Evolutionary conservation across 495 filamentous ascomycete genomes (phyloP), one percentile per base, ranked within the genome.

Genomic region (Penicillium daleae): DNA sequence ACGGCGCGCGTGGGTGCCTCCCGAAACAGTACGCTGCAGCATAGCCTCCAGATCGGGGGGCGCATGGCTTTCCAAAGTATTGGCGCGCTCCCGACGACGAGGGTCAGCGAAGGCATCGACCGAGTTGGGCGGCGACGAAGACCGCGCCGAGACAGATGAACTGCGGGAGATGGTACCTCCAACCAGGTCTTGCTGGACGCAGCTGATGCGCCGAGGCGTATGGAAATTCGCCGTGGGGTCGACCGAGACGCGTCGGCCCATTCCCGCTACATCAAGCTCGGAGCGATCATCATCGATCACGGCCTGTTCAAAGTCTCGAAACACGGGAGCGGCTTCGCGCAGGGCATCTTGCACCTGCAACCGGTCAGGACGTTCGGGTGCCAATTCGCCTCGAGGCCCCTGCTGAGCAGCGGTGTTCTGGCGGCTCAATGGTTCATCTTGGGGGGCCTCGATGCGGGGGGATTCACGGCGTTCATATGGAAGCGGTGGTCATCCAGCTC

Each of bases 61-160:
- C 2, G 66, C 79, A 62, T 82, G 82, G 74, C 87, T 90, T 62
- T 84, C 86, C 39, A 87, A 59, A 3, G 87, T 90, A 35, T 85
- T 86, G 35, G 86, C 85, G 49, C 86, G 83, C 21, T 92, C 91
- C 9, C 86, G 85, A 50, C 87, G 83, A 61, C 86, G 83, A 2
- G 75, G 81, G 64, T 95, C 92, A 4, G 94, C 96, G 74, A 99
- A 99, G 17, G 95, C 95, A 74, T 97, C 94, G 26, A 99, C 95
- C 3, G 95, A 99, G 73, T 97, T 98, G 2, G 95, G 93, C 12
- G 93, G 93, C 19, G 96, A 99, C 0, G 84, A 81, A 2, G 91
- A 91, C 27, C 91, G 83, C 37, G 85, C 86, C 7, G 85, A 86
- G 4, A 81, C 74, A 4, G 88, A 89, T 6, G 85, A 88, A 7